These are phyloP conservation scores for Colletotrichum godetiae DNA, from an alignment of 2,329 filamentous ascomycete species.

Conservation along the genomic window DNA sequence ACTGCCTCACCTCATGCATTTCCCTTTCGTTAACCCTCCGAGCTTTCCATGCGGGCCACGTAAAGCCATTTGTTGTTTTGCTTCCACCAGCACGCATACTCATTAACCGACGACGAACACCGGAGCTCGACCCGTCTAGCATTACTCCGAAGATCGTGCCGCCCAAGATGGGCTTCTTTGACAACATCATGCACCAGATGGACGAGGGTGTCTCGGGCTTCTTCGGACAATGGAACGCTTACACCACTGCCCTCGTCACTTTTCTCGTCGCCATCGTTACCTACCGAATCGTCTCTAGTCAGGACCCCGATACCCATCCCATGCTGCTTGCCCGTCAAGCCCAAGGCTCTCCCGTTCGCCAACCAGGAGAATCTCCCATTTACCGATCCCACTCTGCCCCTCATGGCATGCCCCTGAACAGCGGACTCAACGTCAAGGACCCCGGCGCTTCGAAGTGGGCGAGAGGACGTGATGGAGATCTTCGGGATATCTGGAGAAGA, in stretches of 20 bases:
- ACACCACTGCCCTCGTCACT: constrained; percentile 79
- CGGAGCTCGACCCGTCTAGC: background rate
- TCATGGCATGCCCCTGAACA: constrained; percentile 83
- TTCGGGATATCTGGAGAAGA: constrained; percentile 90
- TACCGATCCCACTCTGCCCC: constrained; percentile 88
- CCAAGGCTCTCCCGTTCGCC: constrained; percentile 79
- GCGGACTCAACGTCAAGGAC: constrained; percentile 85
- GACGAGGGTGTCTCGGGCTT: constrained; percentile 78
- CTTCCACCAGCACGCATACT: background rate
- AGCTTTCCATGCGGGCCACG: constrained; percentile 33
- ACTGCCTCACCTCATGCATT: constrained; percentile 26
- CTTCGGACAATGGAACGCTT: constrained; percentile 83
- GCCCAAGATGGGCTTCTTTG: constrained; percentile 55
- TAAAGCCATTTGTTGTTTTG: constrained; percentile 15
- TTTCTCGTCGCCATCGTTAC: constrained; percentile 74
- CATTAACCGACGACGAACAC: background rate
- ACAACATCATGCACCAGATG: constrained; percentile 72
- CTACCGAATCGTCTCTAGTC: constrained; percentile 76
- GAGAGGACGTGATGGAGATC: constrained; percentile 84
- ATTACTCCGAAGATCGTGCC: constrained; percentile 3
- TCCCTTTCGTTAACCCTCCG: background rate
- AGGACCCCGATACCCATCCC: constrained; percentile 91
- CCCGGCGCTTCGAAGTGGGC: constrained; percentile 85
- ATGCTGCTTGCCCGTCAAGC: constrained; percentile 90
- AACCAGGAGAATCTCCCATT: constrained; percentile 85